Evolutionary conservation across 139 green algal genomes (phyloP), one percentile per base, ranked within the genome.

Genomic region (Coelastrella sp.): DNA sequence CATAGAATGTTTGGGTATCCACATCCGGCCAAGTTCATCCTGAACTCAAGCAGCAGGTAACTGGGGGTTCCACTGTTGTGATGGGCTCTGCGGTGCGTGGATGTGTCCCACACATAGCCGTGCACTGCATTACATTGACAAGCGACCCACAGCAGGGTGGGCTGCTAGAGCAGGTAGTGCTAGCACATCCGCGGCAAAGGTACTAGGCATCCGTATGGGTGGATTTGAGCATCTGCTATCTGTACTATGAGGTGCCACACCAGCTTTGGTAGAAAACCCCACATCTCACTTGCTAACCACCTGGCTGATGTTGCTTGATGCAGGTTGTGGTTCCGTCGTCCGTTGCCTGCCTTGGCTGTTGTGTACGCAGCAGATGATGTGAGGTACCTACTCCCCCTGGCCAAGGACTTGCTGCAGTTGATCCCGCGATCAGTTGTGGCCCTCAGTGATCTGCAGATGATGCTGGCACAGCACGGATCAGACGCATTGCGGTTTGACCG

Each of bases 1-100:
- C 32, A 19, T 57, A 13, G 16, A n/a, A 22, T 89, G 56, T 82
- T 61, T n/a, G 85, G 85, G 54, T 83, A 83, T n/a, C 20, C 58
- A 7, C 73, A 89, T 4, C 32, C 32, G 32, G 32, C 32, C 32
- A 68, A 68, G 61, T 17, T 17, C 10, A 68, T 13, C 8, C 11
- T 68, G 61, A 10, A 13, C 10, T 68, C 61, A 13, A 68, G 61
- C 61, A 68, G 61, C 61, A 68, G 61, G 61, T 68, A 68, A 68
- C 10, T 68, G 11, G 61, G 8, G 61, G 61, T 68, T 68, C 32
- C 32, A 47, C 32, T 47, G 32, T 47, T 47, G 1, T 47, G 32
- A 47, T 47, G 32, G 32, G 32, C 32, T 47, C 32, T 47, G 32
- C 32, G 32, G 32, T 47, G 32, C 32, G 32, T 47, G 32, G 32